phyloP scores from a whole-genome alignment of 345 rosid genomes.

The Bruguiera parviflora region DNA sequence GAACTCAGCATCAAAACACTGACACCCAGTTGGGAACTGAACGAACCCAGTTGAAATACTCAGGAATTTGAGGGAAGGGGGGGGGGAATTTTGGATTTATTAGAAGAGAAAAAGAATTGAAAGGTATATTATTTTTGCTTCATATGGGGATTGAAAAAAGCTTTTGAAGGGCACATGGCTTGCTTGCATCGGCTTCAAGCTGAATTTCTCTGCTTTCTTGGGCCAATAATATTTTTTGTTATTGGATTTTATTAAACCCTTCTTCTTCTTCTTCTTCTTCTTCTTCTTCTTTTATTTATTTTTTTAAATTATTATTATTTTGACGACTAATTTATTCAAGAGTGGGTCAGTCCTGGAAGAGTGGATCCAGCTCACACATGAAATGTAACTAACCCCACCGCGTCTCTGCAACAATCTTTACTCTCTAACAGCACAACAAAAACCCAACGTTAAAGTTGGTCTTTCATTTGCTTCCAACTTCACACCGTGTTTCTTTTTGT shows the following conservation, averaged over 20 bases:
- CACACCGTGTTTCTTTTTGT: conserved; percentile 5
- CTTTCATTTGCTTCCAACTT: conserved; percentile 9
- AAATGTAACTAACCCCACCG: conserved; percentile 44
- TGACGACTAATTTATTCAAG: conserved; percentile 22
- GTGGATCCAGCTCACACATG: conserved; percentile 82
- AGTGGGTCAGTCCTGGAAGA: conserved; percentile 57
- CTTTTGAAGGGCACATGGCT: conserved; percentile 33
- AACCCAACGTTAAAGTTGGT: conserved; percentile 10
- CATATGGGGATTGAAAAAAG: conserved; percentile 28
- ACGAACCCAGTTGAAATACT: conserved; percentile 37
- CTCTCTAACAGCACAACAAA: conserved; percentile 12
- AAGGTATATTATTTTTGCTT: background rate
- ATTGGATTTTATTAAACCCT: background rate
- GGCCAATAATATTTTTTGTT: conserved; percentile 4
- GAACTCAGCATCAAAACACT: conserved; percentile 21
- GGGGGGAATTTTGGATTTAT: conserved; percentile 26
- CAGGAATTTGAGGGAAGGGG: conserved; percentile 21
- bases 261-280: no score
- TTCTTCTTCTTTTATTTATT: no score
- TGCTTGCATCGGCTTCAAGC: conserved; percentile 46
- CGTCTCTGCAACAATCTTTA: conserved; percentile 19
- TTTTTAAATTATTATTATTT: conserved; percentile 5
- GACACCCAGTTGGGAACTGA: conserved; percentile 34
- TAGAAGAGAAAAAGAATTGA: conserved; percentile 12
- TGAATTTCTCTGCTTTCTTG: conserved; percentile 34